phyloP scores from a whole-genome alignment of 2,329 filamentous ascomycete genomes.

The Claviceps fusiformis region DNA sequence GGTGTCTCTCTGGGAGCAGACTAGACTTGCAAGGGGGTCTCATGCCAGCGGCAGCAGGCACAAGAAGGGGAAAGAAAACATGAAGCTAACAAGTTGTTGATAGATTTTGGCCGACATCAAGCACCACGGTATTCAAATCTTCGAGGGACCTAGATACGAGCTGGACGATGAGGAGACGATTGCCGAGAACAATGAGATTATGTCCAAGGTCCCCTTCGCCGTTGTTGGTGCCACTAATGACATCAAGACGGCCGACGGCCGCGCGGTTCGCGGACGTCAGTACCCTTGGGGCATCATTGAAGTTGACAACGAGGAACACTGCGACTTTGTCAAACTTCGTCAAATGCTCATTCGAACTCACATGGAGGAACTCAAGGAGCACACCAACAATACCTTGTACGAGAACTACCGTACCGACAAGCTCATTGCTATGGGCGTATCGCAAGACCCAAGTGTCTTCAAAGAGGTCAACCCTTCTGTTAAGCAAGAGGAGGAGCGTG shows the following conservation, averaged over 20 bases:
- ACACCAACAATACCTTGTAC: conserved; percentile 97
- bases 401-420: conserved; percentile 99
- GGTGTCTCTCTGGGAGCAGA: too few relatives aligned
- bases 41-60: not conserved
- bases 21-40: not conserved
- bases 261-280: conserved; percentile 86
- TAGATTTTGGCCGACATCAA: conserved; percentile 96
- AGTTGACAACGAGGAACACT: conserved; percentile 99
- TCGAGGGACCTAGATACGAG: conserved; percentile 96
- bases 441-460: conserved; percentile 97
- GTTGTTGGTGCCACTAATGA: conserved; percentile 95
- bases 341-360: conserved; percentile 99
- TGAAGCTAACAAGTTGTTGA: conserved; percentile 6
- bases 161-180: conserved; percentile 99
- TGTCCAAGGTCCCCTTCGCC: conserved; percentile 98
- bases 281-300: conserved; percentile 99
- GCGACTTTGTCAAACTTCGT: conserved; percentile 98
- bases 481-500: conserved; percentile 98
- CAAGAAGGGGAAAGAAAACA: not conserved
- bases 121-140: conserved; percentile 96
- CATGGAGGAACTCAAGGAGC: conserved; percentile 99
- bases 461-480: conserved; percentile 99
- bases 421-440: conserved; percentile 95
- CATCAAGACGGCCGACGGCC: conserved; percentile 79
- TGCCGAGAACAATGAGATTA: conserved; percentile 99